phyloP scores from a whole-genome alignment of 805 yeast genomes.

The Wickerhamomyces hampshirensis region DNA sequence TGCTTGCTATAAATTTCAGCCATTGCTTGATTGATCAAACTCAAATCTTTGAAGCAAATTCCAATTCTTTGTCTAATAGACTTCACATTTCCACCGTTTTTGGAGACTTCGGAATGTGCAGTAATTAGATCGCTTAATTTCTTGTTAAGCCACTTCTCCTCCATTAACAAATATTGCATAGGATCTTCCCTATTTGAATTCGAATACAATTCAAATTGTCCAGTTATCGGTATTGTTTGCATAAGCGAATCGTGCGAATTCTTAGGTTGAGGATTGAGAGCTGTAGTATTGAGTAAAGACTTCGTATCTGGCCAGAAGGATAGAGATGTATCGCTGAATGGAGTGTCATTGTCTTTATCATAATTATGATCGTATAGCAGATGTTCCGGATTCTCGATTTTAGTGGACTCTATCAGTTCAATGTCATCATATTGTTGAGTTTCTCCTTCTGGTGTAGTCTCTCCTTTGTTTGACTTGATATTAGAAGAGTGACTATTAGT shows the following conservation, averaged over 20 bases:
- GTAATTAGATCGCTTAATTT: slow-evolving; percentile 14
- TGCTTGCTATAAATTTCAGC: slow-evolving; percentile 38
- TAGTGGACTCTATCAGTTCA: neutral
- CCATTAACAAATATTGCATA: slow-evolving; percentile 14
- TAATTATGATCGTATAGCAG: neutral
- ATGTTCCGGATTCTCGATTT: neutral
- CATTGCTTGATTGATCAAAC: slow-evolving; percentile 34
- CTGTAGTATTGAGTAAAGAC: neutral
- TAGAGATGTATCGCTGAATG: too few relatives aligned
- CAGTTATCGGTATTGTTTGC: neutral
- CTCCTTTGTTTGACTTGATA: neutral
- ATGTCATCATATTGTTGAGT: neutral
- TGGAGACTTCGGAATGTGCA: slow-evolving; percentile 25
- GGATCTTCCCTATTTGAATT: slow-evolving; percentile 5
- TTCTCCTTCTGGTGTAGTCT: neutral
- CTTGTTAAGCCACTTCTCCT: slow-evolving; percentile 15
- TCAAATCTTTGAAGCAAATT: slow-evolving; percentile 30
- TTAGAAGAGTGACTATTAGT: too few relatives aligned
- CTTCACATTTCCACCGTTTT: slow-evolving; percentile 28
- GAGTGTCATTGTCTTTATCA: neutral
- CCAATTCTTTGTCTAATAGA: slow-evolving; percentile 28
- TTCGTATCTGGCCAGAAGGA: neutral
- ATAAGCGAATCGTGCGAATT: neutral
- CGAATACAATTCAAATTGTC: neutral
- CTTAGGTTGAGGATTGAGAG: neutral